These are phyloP conservation scores for Lipomyces yamadae DNA, from an alignment of 805 yeast species.

Conservation along the genomic window DNA sequence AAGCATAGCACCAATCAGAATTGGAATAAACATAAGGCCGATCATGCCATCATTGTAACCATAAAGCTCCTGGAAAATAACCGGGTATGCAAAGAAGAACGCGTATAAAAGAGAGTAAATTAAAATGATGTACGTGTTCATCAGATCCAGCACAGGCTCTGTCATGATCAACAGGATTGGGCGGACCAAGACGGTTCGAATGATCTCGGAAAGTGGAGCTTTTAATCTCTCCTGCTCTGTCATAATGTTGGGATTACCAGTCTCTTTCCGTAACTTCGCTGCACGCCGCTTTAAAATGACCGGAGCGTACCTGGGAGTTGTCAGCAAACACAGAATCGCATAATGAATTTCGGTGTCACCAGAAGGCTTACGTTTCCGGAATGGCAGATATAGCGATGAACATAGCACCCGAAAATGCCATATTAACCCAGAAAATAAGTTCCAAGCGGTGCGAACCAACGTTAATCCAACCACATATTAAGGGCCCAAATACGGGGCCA, in stretches of 20 bases:
- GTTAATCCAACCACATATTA: slow-evolving; percentile 84
- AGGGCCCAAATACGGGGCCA: slow-evolving; percentile 89
- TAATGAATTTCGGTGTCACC: neutral
- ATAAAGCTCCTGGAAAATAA: slow-evolving; percentile 76
- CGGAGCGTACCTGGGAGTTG: slow-evolving; percentile 65
- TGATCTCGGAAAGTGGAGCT: slow-evolving; percentile 64
- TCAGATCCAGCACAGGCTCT: slow-evolving; percentile 83
- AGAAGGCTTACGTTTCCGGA: slow-evolving; percentile 69
- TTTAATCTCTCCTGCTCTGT: slow-evolving; percentile 90
- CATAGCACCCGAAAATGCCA: slow-evolving; percentile 88
- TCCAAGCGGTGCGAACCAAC: slow-evolving; percentile 67
- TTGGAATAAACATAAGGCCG: slow-evolving; percentile 89
- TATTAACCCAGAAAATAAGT: slow-evolving; percentile 83
- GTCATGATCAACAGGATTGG: slow-evolving; percentile 74
- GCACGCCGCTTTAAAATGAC: slow-evolving; percentile 78
- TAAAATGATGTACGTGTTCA: slow-evolving; percentile 85
- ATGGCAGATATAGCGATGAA: slow-evolving; percentile 67
- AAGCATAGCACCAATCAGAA: slow-evolving; percentile 79
- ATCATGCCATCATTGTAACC: slow-evolving; percentile 76
- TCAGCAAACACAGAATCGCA: neutral
- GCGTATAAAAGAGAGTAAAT: slow-evolving; percentile 91
- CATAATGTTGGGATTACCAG: slow-evolving; percentile 85
- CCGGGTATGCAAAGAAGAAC: slow-evolving; percentile 94
- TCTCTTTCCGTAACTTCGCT: slow-evolving; percentile 67
- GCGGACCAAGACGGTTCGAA: slow-evolving; percentile 69